A percentile compares a stretch with the other conserved stretches of the same genome.
Conservation (phyloP, 176 grass and related monocot species). For the Musa beccarii region DNA sequence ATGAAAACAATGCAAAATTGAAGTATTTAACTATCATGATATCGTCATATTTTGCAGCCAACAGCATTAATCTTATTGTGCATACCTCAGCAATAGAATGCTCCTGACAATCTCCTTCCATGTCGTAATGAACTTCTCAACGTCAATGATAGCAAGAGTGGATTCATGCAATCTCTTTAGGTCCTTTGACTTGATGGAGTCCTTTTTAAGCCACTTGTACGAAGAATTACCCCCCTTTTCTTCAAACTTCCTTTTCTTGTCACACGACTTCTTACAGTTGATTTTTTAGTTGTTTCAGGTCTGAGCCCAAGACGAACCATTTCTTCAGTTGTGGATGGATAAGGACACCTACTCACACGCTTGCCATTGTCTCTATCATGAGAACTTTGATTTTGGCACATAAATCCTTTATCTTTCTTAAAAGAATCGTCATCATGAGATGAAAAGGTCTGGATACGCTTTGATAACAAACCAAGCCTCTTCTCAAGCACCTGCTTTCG, state of each 20-base stretch:
- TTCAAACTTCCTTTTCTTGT: conserved; percentile 53
- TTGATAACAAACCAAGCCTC: conserved; percentile 48
- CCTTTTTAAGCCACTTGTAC: conserved; percentile 35
- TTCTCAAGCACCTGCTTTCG: conserved; percentile 53
- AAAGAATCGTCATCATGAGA: conserved; percentile 24
- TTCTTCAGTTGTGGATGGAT: conserved; percentile 88
- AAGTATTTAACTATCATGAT: not conserved
- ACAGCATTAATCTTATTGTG: not conserved
- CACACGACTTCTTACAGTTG: conserved; percentile 20
- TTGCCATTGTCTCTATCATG: conserved; percentile 29
- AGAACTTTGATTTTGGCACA: conserved; percentile 24
- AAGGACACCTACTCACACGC: conserved; percentile 58
- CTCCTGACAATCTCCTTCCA: conserved; percentile 78
- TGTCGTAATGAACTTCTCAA: conserved; percentile 76
- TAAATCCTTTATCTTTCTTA: not conserved
- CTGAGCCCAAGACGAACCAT: conserved; percentile 67
- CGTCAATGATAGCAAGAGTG: conserved; percentile 32
- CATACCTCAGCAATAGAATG: conserved; percentile 67
- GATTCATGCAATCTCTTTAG: conserved; percentile 22
- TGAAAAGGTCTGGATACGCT: conserved; percentile 32
- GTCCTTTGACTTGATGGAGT: conserved; percentile 20
- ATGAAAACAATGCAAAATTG: not conserved
- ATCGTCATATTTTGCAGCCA: not conserved
- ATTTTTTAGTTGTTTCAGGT: conserved; percentile 41
- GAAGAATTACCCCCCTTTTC: conserved; percentile 29